Evolutionary conservation across 495 filamentous ascomycete genomes (phyloP), one percentile per base, ranked within the genome.

Genomic region (Lophiostoma macrostomum): DNA sequence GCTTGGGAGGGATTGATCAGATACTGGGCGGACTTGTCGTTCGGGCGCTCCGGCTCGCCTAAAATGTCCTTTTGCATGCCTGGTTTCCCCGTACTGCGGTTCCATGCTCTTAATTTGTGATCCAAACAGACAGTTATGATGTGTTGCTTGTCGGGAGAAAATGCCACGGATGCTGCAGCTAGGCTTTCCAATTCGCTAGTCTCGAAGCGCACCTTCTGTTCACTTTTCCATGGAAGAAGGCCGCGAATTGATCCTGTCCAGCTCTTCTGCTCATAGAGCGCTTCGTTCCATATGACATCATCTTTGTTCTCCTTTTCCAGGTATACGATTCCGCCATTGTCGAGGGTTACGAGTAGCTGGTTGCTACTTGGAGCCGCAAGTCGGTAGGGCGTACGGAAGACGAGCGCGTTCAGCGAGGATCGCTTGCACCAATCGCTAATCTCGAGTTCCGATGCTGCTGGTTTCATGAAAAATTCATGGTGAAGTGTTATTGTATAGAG

Each of bases 81-180:
- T 37, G 87, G 77, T 64, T 80, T 84, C 44, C 89, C 89, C 25
- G 78, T 85, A 2, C 76, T 71, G 14, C 88, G 72, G 60, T 91
- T 91, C 91, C 91, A 95, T 23, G 88, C 81, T 63, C 87, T 84
- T 62, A 99, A 69, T 1, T 81, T 85, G 61, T 97, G 90, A 56
- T 97, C 87, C 32, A 96, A 67, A 60, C 84, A 91, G 23, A 93
- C 80, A 0, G 89, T 89, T 61, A 94, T 93, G 0, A 94, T 76
- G 62, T 90, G 76, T 1, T 79, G 82, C 18, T 79, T 76, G 57
- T 84, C 79, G 19, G 84, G 80, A 35, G 84, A 82, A 27, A 76
- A 73, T 31, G 76, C 73, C 47, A 89, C 80, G 18, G 85, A 81
- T 25, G 78, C 80, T 19, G 81, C 78, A 13, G 80, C 73, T 37